Conservation (phyloP, 768 basidiomycete genomes). For the Mycena galopus region DNA sequence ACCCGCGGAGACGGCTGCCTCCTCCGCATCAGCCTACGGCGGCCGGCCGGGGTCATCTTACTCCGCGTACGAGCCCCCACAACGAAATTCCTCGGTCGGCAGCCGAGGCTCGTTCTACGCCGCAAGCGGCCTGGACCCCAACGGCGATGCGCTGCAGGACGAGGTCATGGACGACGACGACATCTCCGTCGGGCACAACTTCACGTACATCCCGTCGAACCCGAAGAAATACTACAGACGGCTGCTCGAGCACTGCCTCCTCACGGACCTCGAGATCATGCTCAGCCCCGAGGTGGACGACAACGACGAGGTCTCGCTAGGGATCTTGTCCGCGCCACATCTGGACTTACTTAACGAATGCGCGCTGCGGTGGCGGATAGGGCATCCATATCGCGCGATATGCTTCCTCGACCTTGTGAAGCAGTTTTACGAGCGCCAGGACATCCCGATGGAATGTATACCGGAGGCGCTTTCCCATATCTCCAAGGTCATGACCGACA, state of each 20-base stretch:
- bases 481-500: slow-evolving; percentile 76
- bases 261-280: slow-evolving; percentile 91
- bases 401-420: slow-evolving; percentile 90
- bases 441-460: slow-evolving; percentile 95
- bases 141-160: slow-evolving; percentile 52
- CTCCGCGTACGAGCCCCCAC: slow-evolving; percentile 54
- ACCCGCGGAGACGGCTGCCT: slow-evolving; percentile 64
- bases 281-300: slow-evolving; percentile 91
- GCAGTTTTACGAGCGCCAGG: slow-evolving; percentile 87
- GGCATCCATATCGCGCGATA: slow-evolving; percentile 79
- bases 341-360: slow-evolving; percentile 90
- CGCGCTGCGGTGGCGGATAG: slow-evolving; percentile 90
- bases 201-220: slow-evolving; percentile 92
- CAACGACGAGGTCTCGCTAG: slow-evolving; percentile 94
- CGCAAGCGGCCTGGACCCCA: slow-evolving; percentile 43
- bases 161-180: slow-evolving; percentile 75
- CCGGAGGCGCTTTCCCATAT: slow-evolving; percentile 88
- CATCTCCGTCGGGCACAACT: slow-evolving; percentile 78
- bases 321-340: slow-evolving; percentile 86
- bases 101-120: slow-evolving; percentile 74
- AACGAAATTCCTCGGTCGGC: slow-evolving; percentile 73
- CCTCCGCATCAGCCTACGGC: slow-evolving; percentile 56
- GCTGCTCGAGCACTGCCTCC: slow-evolving; percentile 85
- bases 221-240: slow-evolving; percentile 89
- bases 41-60: slow-evolving; percentile 72